Percentiles rank a stretch among this genome's conserved stretches.
Conservation (phyloP, 352 stramenopile genomes). For the Globisporangium spiculum region DNA sequence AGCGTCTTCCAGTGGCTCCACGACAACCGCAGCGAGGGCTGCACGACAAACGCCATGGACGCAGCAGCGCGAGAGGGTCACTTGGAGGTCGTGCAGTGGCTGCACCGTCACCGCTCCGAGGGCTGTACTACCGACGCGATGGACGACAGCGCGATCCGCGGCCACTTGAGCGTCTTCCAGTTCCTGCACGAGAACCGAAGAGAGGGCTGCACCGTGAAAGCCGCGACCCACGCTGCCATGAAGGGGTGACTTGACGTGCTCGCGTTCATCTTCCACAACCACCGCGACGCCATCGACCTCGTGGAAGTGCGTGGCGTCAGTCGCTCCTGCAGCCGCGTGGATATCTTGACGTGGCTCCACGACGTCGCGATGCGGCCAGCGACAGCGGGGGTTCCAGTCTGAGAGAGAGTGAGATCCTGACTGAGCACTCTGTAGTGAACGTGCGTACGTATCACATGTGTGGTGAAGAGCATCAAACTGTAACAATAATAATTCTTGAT, state of each 20-base stretch:
- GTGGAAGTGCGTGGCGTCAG: slow-evolving; percentile 4
- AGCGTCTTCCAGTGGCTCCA: too few relatives aligned
- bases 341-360: slow-evolving; percentile 11
- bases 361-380: slow-evolving; percentile 3
- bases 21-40: too few relatives aligned
- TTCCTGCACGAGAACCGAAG: too few relatives aligned
- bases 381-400: not conserved
- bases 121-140: too few relatives aligned
- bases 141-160: too few relatives aligned
- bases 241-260: slow-evolving; percentile 7
- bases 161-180: too few relatives aligned
- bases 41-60: too few relatives aligned
- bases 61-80: too few relatives aligned
- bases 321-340: slow-evolving; percentile 2
- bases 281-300: slow-evolving; percentile 11
- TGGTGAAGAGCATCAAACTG: not conserved
- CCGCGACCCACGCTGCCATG: slow-evolving; percentile 7
- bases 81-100: too few relatives aligned
- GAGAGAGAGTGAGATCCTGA: not conserved
- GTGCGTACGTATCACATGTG: not conserved
- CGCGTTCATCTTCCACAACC: slow-evolving; percentile 9
- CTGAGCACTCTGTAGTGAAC: not conserved
- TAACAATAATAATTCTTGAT: not conserved
- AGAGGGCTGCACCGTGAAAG: not conserved
- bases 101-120: too few relatives aligned